These are phyloP conservation scores for Ophiostoma ulmi DNA, from an alignment of 2,329 filamentous ascomycete genomes.

Conservation along the genomic window DNA sequence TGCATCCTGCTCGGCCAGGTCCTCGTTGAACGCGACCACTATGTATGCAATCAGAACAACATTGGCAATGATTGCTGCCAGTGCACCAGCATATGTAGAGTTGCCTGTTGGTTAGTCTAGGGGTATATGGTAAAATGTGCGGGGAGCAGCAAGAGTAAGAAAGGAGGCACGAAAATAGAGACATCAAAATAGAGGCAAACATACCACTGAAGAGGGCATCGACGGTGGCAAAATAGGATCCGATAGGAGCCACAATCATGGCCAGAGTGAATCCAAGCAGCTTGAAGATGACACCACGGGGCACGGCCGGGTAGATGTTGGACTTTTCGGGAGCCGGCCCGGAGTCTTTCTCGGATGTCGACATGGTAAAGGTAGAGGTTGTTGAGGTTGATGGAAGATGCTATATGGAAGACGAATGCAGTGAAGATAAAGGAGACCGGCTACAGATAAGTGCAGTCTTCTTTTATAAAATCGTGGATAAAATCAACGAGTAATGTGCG, in stretches of 20 bases:
- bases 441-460: background rate
- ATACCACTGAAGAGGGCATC: constrained; percentile 72
- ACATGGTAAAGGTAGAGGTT: background rate
- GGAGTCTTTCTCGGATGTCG: constrained; percentile 10
- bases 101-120: constrained; percentile 56
- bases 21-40: constrained; percentile 85
- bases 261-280: constrained; percentile 84
- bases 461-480: background rate
- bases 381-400: constrained; percentile 27
- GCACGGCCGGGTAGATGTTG: constrained; percentile 76
- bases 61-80: constrained; percentile 86
- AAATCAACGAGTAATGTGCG: background rate
- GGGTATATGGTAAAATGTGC: background rate
- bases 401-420: background rate
- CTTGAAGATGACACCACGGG: constrained; percentile 79
- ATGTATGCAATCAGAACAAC: constrained; percentile 87
- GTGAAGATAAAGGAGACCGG: background rate
- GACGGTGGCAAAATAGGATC: constrained; percentile 79
- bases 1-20: constrained; percentile 50
- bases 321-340: constrained; percentile 52
- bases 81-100: constrained; percentile 76
- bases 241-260: constrained; percentile 83
- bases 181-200: constrained; percentile 25
- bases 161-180: background rate
- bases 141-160: background rate